phyloP scores from a whole-genome alignment of 768 basidiomycete genomes.

The Termitomyces sp. region DNA sequence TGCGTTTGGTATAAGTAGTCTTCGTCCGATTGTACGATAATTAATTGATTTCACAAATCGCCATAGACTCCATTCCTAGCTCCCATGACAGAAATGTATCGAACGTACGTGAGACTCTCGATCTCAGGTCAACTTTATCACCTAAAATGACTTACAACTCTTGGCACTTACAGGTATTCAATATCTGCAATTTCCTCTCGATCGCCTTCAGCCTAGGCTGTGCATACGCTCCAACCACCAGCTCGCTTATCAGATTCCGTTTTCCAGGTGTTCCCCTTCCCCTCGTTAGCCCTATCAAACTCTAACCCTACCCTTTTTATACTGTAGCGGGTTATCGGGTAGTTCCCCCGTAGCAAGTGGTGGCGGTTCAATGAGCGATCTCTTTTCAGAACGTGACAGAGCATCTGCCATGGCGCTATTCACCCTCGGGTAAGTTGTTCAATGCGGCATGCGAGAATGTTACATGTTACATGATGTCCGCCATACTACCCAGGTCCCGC shows the following conservation, averaged over 20 bases:
- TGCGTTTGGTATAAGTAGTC: slow-evolving; percentile 50
- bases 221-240: slow-evolving; percentile 58
- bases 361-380: slow-evolving; percentile 61
- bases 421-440: slow-evolving; percentile 41
- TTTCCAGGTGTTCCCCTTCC: slow-evolving; percentile 46
- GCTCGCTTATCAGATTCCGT: slow-evolving; percentile 59
- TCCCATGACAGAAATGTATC: slow-evolving; percentile 70
- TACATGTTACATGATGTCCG: neutral
- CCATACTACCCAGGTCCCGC: neutral
- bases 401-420: slow-evolving; percentile 68
- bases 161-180: slow-evolving; percentile 35
- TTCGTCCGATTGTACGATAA: neutral
- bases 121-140: neutral
- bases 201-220: slow-evolving; percentile 67
- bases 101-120: slow-evolving; percentile 45
- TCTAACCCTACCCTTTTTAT: neutral
- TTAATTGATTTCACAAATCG: neutral
- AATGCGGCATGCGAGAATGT: neutral
- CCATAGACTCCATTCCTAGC: slow-evolving; percentile 57
- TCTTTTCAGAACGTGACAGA: slow-evolving; percentile 54
- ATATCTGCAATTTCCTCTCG: slow-evolving; percentile 60
- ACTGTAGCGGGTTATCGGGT: slow-evolving; percentile 53
- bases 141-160: neutral
- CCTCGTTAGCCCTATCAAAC: no score
- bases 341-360: slow-evolving; percentile 64